A percentile compares a stretch with the other conserved stretches of the same genome.
phyloP scores from a whole-genome alignment of 345 rosid species.

The Camelina hispida region DNA sequence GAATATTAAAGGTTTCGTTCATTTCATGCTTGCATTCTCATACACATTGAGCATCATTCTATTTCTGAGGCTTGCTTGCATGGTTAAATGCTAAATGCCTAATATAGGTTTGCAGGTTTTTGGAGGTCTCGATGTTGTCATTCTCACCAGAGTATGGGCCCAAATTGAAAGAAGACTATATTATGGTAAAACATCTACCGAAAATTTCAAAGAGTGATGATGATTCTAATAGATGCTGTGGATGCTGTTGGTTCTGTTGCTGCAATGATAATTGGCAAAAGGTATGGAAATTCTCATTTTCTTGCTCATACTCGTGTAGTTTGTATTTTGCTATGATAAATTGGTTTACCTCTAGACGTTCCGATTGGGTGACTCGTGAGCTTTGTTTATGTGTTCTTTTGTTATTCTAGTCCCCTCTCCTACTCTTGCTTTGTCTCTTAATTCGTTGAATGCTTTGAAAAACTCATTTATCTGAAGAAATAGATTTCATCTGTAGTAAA shows the following conservation, averaged over 20 bases:
- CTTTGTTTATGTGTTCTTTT: slow-evolving; percentile 19
- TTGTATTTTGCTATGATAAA: slow-evolving; percentile 3
- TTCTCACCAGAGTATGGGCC: slow-evolving; percentile 96
- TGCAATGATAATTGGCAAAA: slow-evolving; percentile 98
- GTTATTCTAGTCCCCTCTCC: slow-evolving; percentile 2
- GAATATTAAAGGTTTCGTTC: slow-evolving; percentile 10
- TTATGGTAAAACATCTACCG: slow-evolving; percentile 94
- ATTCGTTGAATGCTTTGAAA: slow-evolving; percentile 8
- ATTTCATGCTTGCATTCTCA: slow-evolving; percentile 14
- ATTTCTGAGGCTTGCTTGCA: slow-evolving; percentile 25
- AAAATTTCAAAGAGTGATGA: slow-evolving; percentile 62
- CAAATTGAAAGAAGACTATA: slow-evolving; percentile 91
- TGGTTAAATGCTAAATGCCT: slow-evolving; percentile 44
- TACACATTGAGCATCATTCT: slow-evolving; percentile 25
- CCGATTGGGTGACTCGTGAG: not conserved
- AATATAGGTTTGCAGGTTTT: slow-evolving; percentile 92
- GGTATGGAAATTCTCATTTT: slow-evolving; percentile 56
- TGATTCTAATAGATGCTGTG: slow-evolving; percentile 71
- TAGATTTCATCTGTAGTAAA: slow-evolving; percentile 10
- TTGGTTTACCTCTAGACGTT: slow-evolving; percentile 23
- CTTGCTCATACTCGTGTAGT: slow-evolving; percentile 20
- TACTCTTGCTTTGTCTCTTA: slow-evolving; percentile 15
- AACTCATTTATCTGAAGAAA: slow-evolving; percentile 7
- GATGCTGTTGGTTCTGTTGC: slow-evolving; percentile 77
- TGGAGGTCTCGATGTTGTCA: slow-evolving; percentile 97